A percentile compares a stretch with the other conserved stretches of the same genome.
phyloP scores from a whole-genome alignment of 2,329 filamentous ascomycete genomes.

The Aspergillus uvarum region DNA sequence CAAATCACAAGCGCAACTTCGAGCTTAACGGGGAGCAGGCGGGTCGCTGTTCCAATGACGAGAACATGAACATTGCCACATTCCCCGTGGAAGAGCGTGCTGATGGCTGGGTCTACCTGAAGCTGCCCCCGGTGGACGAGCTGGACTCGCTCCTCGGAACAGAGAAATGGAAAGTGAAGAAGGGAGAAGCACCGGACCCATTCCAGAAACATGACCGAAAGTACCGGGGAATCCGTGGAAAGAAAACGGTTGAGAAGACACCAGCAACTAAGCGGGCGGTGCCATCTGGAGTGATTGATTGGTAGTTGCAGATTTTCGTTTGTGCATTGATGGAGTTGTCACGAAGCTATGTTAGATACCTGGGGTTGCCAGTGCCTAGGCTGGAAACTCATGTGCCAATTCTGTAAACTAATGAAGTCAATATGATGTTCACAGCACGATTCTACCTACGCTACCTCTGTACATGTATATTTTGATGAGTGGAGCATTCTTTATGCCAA shows the following conservation, averaged over 20 bases:
- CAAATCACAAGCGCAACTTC: constrained; percentile 87
- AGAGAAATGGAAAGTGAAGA: constrained; percentile 72
- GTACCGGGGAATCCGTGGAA: constrained; percentile 55
- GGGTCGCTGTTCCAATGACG: constrained; percentile 74
- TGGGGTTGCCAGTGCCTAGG: not conserved
- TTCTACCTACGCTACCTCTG: too few species aligned
- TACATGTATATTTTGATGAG: too few species aligned
- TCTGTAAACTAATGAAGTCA: not conserved
- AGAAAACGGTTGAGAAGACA: constrained; percentile 43
- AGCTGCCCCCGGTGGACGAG: constrained; percentile 76
- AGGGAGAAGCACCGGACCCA: constrained; percentile 61
- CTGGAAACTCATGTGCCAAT: not conserved
- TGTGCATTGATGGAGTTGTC: constrained; percentile 4
- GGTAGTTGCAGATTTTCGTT: constrained; percentile 21
- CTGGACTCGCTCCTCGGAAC: constrained; percentile 78
- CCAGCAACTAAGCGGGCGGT: constrained; percentile 11
- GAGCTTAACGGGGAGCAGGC: constrained; percentile 65
- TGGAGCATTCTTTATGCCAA: too few species aligned
- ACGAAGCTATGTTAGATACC: constrained; percentile 2
- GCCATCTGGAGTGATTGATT: constrained; percentile 34
- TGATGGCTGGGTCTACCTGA: constrained; percentile 77
- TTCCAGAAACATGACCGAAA: constrained; percentile 59
- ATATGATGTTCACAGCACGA: too few species aligned
- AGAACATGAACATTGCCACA: constrained; percentile 73
- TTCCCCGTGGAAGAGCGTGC: constrained; percentile 73